Conservation (phyloP, 495 filamentous ascomycete genomes). For the Ramalina peruviana region DNA sequence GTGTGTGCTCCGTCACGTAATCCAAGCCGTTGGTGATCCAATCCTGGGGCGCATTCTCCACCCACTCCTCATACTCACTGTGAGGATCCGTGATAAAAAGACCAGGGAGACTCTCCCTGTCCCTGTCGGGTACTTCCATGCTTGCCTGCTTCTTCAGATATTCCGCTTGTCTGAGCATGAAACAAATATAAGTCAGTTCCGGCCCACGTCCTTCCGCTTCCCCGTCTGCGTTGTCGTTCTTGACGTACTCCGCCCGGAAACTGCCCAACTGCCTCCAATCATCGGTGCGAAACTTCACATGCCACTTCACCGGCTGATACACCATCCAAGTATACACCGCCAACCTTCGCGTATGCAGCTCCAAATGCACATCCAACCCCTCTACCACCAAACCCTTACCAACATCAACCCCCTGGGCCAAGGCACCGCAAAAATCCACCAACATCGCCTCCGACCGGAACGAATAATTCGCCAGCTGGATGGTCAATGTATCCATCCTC, state of each 20-base stretch:
- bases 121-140: no score
- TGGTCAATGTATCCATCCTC: neutral
- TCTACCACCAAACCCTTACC: neutral
- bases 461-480: neutral
- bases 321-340: neutral
- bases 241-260: neutral
- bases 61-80: neutral
- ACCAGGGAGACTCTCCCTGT: no score
- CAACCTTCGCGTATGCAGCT: neutral
- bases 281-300: neutral
- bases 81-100: neutral
- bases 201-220: neutral
- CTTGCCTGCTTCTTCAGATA: no score
- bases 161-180: no score
- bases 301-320: neutral
- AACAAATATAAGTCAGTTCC: no score
- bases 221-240: neutral
- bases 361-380: slow-evolving; percentile 3
- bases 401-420: neutral
- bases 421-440: neutral
- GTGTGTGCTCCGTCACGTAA: neutral
- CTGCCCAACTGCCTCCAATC: neutral
- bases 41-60: neutral
- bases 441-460: neutral
- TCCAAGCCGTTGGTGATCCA: neutral